phyloP scores from a whole-genome alignment of 2,329 filamentous ascomycete species.

The Pseudocercospora pini-densiflorae region DNA sequence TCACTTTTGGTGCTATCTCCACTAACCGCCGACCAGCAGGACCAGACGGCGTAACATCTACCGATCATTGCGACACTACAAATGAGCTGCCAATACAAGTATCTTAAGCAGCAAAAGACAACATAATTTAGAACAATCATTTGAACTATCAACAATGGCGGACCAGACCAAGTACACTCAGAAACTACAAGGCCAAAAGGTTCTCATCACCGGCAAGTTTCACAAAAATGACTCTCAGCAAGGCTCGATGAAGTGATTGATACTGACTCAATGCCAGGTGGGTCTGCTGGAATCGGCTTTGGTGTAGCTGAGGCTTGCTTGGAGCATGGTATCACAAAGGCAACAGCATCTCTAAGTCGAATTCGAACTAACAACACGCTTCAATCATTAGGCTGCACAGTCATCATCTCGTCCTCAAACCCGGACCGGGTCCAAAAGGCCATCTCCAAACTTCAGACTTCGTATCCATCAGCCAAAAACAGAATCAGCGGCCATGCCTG shows the following conservation, averaged over 20 bases:
- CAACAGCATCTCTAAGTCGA: background rate
- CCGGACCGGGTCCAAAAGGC: constrained; percentile 54
- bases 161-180: constrained; percentile 53
- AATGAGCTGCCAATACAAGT: background rate
- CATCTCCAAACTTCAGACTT: constrained; percentile 48
- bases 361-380: background rate
- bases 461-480: constrained; percentile 49
- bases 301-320: constrained; percentile 63
- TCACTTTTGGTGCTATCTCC: background rate
- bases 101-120: background rate
- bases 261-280: constrained; percentile 5
- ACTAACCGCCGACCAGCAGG: background rate
- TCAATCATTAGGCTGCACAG: constrained; percentile 47
- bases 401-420: constrained; percentile 65
- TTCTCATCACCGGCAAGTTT: constrained; percentile 61
- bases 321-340: constrained; percentile 45
- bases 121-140: no score
- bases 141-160: constrained; percentile 35
- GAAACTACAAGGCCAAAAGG: constrained; percentile 51
- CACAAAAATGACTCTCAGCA: background rate
- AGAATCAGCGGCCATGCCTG: constrained; percentile 52
- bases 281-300: constrained; percentile 62
- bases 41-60: no score
- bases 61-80: background rate
- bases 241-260: background rate